Base-by-base conservation (phyloP, 139 green algal genomes). In the Chlorella sp. region DNA sequence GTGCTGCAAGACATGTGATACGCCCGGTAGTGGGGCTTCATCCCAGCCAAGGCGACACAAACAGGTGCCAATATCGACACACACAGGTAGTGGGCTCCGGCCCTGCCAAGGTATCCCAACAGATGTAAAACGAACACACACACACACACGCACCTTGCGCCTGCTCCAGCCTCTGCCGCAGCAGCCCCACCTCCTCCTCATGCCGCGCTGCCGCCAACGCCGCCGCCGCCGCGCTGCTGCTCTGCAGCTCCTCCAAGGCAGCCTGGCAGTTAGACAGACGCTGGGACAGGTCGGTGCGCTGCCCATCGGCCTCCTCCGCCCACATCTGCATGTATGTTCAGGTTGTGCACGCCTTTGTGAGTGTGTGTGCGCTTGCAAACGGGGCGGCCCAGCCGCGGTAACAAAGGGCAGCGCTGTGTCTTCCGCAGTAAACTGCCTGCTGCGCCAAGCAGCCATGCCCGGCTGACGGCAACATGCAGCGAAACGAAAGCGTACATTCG, bases 221-320 rank as follows among this genome's bases (percentile, higher is more conserved):
- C 0, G 70, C 20, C 0, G 80, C 78, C 5, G 31, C 51, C 27
- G 76, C 59, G n/a, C 74, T 67, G 36, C 74, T 74, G 68, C 72
- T 62, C 51, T 75, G 72, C 71, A 83, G 65, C 61, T 86, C 71
- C 62, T 77, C 75, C 31, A 87, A 61, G 17, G 70, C 72, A 31
- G 64, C 30, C 72, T 80, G 72, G 75, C 76, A 49, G 0, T 67
- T 51, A 4, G 67, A 65, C 63, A 83, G 70, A 49, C 73, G 67
- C 62, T 68, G 29, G 50, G 69, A 35, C 50, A 87, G 70, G 35
- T 78, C 63, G 5, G 62, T 24, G 2, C 55, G 31, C 69, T 80
- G 70, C 24, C 36, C 35, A 1, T 81, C 70, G 30, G 67, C 55
- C 67, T 76, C 64, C 34, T 78, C 75, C 26, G 64, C 67, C 66